Percentiles rank a stretch among this genome's conserved stretches.
phyloP scores from a whole-genome alignment of 2,329 filamentous ascomycete genomes.

The Fusarium agapanthi region DNA sequence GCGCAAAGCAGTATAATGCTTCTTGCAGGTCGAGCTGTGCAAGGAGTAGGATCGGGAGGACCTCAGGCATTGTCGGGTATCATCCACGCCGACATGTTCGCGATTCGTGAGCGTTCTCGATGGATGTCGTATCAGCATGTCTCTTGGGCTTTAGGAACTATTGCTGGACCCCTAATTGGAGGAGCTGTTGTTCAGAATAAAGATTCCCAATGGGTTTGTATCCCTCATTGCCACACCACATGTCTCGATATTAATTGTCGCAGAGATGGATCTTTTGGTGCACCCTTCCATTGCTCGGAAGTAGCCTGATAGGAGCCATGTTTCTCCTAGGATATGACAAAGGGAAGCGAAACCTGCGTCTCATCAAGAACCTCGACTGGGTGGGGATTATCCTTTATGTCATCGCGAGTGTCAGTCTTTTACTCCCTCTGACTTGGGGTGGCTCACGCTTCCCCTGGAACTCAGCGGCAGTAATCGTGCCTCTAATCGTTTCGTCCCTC shows the following conservation, averaged over 20 bases:
- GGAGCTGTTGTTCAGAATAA: conserved; percentile 32
- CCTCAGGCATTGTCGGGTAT: conserved; percentile 46
- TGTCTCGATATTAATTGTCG: background rate
- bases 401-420: conserved; percentile 19
- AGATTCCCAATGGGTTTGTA: conserved; percentile 35
- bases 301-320: conserved; percentile 35
- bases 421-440: conserved; percentile 29
- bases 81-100: conserved; percentile 52
- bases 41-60: conserved; percentile 50
- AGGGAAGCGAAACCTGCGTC: background rate
- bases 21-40: conserved; percentile 47
- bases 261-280: conserved; percentile 50
- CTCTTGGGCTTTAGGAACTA: conserved; percentile 66
- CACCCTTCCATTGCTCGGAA: conserved; percentile 45
- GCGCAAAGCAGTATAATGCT: conserved; percentile 44
- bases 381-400: conserved; percentile 67
- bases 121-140: conserved; percentile 50
- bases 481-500: conserved; percentile 62
- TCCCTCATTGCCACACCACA: background rate
- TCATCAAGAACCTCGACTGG: conserved; percentile 63
- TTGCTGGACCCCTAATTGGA: conserved; percentile 41
- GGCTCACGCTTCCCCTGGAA: conserved; percentile 35
- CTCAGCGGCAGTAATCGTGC: conserved; percentile 58
- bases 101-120: conserved; percentile 52
- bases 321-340: conserved; percentile 42